phyloP scores from a whole-genome alignment of 2,329 filamentous ascomycete species.

The Trichoderma sp. region DNA sequence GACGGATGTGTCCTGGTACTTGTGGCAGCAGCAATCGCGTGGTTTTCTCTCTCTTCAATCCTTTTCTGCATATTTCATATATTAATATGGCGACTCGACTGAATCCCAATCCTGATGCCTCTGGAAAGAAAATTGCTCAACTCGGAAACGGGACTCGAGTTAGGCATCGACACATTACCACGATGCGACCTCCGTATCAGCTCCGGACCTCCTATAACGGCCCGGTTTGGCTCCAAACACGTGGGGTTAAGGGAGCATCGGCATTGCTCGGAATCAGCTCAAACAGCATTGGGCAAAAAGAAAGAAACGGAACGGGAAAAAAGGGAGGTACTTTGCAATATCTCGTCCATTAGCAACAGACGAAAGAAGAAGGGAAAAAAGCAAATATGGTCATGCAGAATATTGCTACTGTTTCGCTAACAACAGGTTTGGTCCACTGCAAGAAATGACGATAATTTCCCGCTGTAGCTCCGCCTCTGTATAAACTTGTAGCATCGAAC shows the following conservation, averaged over 20 bases:
- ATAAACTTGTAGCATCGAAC: not conserved
- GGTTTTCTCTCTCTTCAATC: not conserved
- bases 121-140: not conserved
- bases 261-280: slow-evolving; percentile 10
- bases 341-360: not conserved
- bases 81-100: not conserved
- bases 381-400: not conserved
- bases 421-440: slow-evolving; percentile 10
- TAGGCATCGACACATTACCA: slow-evolving; percentile 12
- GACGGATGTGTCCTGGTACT: not conserved
- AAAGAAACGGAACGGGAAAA: not conserved
- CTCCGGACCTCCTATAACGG: not conserved
- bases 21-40: not conserved
- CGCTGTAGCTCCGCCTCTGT: slow-evolving; percentile 1
- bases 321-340: not conserved
- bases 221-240: slow-evolving; percentile 6
- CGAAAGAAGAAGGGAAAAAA: not conserved
- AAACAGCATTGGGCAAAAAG: not conserved
- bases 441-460: slow-evolving; percentile 20
- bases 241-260: slow-evolving; percentile 10
- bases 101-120: not conserved
- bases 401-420: not conserved
- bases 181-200: not conserved
- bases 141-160: not conserved
- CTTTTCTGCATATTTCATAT: not conserved